These are phyloP conservation scores for Monoraphidium neglectum DNA, from an alignment of 139 green algal species.

Conservation along the genomic window DNA sequence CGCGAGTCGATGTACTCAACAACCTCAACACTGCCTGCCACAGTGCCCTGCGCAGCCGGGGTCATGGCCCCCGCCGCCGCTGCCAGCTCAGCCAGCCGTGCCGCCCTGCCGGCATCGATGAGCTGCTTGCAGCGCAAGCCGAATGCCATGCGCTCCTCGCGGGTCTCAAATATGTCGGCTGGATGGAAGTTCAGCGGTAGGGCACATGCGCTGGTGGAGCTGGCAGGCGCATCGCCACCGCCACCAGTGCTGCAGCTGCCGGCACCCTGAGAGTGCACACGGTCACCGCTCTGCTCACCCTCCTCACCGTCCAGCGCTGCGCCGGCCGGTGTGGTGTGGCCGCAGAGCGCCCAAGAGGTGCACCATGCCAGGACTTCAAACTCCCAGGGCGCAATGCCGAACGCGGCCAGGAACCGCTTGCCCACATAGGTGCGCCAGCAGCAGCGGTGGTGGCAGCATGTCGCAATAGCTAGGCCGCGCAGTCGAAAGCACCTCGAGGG, in stretches of 20 bases:
- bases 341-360: slow-evolving; percentile 38
- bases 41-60: too few species aligned
- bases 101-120: slow-evolving; percentile 4
- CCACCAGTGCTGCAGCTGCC: not conserved
- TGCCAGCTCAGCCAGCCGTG: slow-evolving; percentile 7
- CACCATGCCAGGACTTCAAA: slow-evolving; percentile 73
- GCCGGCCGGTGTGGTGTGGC: slow-evolving; percentile 7
- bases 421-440: slow-evolving; percentile 67
- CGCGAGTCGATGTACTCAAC: too few species aligned
- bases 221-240: not conserved
- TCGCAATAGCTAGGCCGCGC: slow-evolving; percentile 59
- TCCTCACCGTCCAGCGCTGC: too few species aligned
- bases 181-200: slow-evolving; percentile 3
- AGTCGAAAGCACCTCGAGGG: slow-evolving; percentile 6
- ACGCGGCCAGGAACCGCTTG: slow-evolving; percentile 34
- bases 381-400: slow-evolving; percentile 56
- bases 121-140: slow-evolving; percentile 28
- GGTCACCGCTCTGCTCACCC: not conserved
- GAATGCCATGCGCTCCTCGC: slow-evolving; percentile 4
- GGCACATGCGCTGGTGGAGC: not conserved
- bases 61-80: too few species aligned
- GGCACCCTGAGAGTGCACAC: not conserved
- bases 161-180: not conserved
- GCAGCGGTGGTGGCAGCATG: slow-evolving; percentile 82
- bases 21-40: too few species aligned